Conservation (phyloP, 768 basidiomycete genomes). For the Auricularia sp. region DNA sequence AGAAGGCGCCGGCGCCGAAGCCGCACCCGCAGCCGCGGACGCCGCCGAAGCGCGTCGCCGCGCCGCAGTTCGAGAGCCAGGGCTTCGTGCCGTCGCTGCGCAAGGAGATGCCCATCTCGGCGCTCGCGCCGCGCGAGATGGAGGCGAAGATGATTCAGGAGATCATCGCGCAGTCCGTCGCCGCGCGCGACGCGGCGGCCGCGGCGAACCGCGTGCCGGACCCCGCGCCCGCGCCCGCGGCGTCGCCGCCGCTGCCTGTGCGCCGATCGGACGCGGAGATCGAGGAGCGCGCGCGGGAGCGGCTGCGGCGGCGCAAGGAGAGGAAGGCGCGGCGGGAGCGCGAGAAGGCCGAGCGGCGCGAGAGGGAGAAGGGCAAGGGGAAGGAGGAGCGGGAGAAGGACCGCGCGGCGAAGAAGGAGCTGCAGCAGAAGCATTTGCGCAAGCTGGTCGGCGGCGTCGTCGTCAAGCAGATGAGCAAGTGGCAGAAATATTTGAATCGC, state of each 20-base stretch:
- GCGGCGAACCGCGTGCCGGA: constrained; percentile 12
- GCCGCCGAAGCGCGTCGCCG: background rate
- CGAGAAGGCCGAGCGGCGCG: constrained; percentile 6
- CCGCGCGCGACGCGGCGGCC: constrained; percentile 21
- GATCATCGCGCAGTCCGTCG: constrained; percentile 8
- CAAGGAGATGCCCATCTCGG: constrained; percentile 8
- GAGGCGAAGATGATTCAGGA: constrained; percentile 4
- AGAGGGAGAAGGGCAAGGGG: constrained; percentile 10
- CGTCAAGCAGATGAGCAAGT: constrained; percentile 88
- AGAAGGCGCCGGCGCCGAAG: background rate
- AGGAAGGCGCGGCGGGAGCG: constrained; percentile 31
- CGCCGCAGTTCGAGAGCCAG: constrained; percentile 8
- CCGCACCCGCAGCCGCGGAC: background rate
- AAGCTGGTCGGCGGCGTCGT: constrained; percentile 85
- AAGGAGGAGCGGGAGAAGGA: constrained; percentile 5
- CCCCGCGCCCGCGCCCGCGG: constrained; percentile 11
- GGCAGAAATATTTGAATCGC: constrained; percentile 60
- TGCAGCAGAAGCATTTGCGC: constrained; percentile 63
- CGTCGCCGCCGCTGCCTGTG: constrained; percentile 14
- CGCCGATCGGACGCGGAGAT: constrained; percentile 14
- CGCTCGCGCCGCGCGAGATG: background rate
- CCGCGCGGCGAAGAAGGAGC: constrained; percentile 9
- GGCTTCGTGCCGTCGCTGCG: background rate
- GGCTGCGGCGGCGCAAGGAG: constrained; percentile 34
- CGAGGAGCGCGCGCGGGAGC: background rate